Evolutionary conservation across 495 filamentous ascomycete genomes (phyloP), one percentile per base, ranked within the genome.

Genomic region (Podospora australis): DNA sequence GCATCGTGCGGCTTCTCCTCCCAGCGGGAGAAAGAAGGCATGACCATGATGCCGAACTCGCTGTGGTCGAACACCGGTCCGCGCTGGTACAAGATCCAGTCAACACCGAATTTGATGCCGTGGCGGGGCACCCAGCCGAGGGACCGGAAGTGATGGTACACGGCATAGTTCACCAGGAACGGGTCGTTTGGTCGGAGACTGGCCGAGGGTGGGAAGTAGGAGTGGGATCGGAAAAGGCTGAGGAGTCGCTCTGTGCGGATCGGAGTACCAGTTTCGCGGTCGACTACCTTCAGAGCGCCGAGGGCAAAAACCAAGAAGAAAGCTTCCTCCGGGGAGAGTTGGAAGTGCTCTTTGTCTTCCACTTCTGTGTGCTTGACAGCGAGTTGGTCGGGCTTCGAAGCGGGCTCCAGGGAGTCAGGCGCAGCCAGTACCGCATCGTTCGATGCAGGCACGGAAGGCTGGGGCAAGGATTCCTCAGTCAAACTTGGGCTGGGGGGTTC

Each of bases 81-180:
- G n/a, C 90, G 84, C 49, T 90, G 81, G 69, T 99, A 99, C 20
- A 99, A 77, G 19, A 99, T 73, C 68, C 84, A 95, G 65, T 99
- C 94, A 21, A 87, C 85, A 46, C 83, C 87, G 59, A 99, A 99
- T 65, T 99, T 99, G 56, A 95, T 80, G 32, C 94, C 92, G 20
- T 86, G 80, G 14, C 94, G 85, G 1, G 91, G 81, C n/a, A 96
- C 87, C 92, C 92, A 99, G 39, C 92, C 92, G 0, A 97, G 76
- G 6, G 90, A 94, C 20, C 92, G 87, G 69, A 92, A 99, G 65
- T 99, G 92, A 58, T 99, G 92, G 59, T 96, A 99, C 11, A 85
- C 86, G 24, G 80, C 79, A 60, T 97, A 99, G 26, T 84, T 81
- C 19, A 92, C 60, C 36, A 96, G 70, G 67, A 99, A 97, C 0